Percentiles rank a stretch among this genome's conserved stretches.
Evolutionary conservation across 1,284 basidiomycete species (phyloP).

Genomic region (Ceratobasidium sp.): DNA sequence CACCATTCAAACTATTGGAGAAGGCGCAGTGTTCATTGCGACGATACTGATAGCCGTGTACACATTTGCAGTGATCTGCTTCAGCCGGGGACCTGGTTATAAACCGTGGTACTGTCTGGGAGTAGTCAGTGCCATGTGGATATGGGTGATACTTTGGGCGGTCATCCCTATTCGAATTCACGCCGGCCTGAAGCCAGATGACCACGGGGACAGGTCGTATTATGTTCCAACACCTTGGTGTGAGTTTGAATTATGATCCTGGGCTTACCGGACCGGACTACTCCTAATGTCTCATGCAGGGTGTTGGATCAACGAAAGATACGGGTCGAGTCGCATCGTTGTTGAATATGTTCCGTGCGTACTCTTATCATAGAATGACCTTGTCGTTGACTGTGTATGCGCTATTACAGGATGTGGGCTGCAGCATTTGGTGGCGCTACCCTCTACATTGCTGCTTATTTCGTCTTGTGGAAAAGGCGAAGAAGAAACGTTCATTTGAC

Average conservation of each 20-base stretch:
- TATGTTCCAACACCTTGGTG: constrained; percentile 27
- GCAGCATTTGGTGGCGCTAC: neutral
- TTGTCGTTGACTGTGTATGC: no score
- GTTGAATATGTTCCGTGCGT: constrained; percentile 11
- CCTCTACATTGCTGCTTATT: constrained; percentile 20
- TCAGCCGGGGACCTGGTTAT: neutral
- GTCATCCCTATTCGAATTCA: neutral
- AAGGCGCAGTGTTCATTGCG: constrained; percentile 47
- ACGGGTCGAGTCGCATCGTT: constrained; percentile 10
- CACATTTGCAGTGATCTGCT: constrained; percentile 44
- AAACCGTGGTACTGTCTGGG: neutral
- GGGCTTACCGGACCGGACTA: no score
- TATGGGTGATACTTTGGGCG: constrained; percentile 1
- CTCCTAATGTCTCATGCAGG: neutral
- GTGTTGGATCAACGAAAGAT: constrained; percentile 22
- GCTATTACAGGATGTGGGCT: constrained; percentile 9
- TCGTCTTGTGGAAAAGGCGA: neutral
- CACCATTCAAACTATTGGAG: constrained; percentile 47
- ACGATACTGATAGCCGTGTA: constrained; percentile 46
- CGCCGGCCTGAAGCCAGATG: neutral
- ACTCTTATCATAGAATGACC: no score
- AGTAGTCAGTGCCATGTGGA: neutral
- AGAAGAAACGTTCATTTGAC: no score
- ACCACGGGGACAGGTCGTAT: neutral
- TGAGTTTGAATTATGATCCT: neutral